Base-by-base conservation (phyloP, 2,329 filamentous ascomycete genomes). In the Fusarium newnesense region DNA sequence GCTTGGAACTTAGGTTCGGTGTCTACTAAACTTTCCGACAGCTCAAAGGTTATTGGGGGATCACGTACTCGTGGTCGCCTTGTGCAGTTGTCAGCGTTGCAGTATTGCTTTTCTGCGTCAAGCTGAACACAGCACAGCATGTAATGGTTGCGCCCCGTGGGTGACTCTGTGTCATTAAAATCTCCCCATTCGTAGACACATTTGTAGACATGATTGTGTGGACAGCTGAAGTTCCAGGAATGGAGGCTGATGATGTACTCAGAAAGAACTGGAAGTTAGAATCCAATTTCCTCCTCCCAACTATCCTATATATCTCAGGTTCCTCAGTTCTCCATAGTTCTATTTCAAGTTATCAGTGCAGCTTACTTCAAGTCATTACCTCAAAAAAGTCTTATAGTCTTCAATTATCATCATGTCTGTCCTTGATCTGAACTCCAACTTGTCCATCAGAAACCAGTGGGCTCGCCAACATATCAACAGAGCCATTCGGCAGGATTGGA, bases 391-490 rank as follows among this genome's bases (percentile, higher is more conserved):
- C 16, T 37, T 5, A 18, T 13, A 24, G n/a, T 4, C 11, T 21
- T n/a, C 19, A 11, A 19, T 26, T 1, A 37, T 24, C 37, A 60
- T 21, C 36, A 60, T 64, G 61, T 28, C 46, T 11, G 8, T 37
- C 8, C 43, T 64, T 49, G 28, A 64, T 21, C 9, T 36, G 3
- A 64, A 50, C 24, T 37, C 32, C 2, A 36, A 50, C 10, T 30
- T 64, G 40, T 64, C 61, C 18, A 49, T 64, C 16, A 28, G 61
- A 32, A 64, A 64, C 21, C 61, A 64, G 32, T 64, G 61, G 61
- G 56, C 61, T 43, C 56, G 43, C 7, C 61, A 64, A 12, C 61
- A 64, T 4, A 50, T 60, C 1, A 44, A 43, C 18, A 46, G 37
- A 42, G 61, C 61, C 26, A 28, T 64, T 28, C 43, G 24, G 4